Evolutionary conservation across 2,329 filamentous ascomycete genomes (phyloP), one percentile per base, ranked within the genome.

Genomic region (Exophiala mesophila): DNA sequence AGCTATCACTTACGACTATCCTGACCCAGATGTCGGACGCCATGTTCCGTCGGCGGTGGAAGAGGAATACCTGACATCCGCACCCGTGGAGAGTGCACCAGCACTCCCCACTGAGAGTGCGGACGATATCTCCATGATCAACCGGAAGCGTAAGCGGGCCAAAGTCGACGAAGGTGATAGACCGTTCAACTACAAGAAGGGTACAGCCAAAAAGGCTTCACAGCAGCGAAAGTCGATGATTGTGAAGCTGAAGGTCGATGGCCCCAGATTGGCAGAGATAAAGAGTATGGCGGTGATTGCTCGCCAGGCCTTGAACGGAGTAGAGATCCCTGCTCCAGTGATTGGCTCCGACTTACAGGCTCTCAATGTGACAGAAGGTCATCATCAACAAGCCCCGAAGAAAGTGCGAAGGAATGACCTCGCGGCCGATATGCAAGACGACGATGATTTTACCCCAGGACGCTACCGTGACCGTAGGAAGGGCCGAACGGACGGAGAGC

Each of bases 1-100:
- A 24, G 57, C 54, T 5, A 63, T 63, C 17, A 61, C 58, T 12
- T 63, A 61, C 30, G 60, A 60, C 40, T 60, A 61, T 40, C 54
- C 59, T 6, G 58, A 61, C 36, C 52, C 53, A 8, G 52, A 55
- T 17, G 17, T 40, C 28, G 44, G 32, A 15, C 39, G 21, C 16
- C 36, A 43, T 21, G 16, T 44, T 9, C 26, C 45, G 3, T 30
- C 24, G 6, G 19, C 40, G 3, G 50, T 42, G 3, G 19, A 39
- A 3, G 50, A 56, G 36, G 47, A 52, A 35, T 40, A 50, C 20
- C 36, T 41, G 41, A 26, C 39, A 12, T 28, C 26, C 3, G 18
- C 36, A 13, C 35, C 41, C 10, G 31, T 40, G 3, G 50, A 44
- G 6, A 43, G 47, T 36, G 44, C 32, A 20, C 37, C 45, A 13